phyloP scores from a whole-genome alignment of 2,329 filamentous ascomycete genomes.

The Clonostachys chloroleuca region DNA sequence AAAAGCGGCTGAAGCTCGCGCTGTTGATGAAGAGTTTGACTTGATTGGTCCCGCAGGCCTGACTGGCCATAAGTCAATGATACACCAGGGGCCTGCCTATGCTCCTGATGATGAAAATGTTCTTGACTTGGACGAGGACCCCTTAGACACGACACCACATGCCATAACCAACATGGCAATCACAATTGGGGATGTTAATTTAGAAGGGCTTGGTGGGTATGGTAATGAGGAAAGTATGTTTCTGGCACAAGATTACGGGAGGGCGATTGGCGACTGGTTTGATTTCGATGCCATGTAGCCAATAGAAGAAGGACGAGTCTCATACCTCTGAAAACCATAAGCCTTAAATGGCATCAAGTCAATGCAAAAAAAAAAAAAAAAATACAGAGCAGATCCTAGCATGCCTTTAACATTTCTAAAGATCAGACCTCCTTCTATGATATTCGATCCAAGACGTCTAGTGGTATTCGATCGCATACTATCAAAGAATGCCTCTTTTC shows the following conservation, averaged over 20 bases:
- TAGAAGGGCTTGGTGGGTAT: constrained; percentile 10
- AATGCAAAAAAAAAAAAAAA: too few species aligned
- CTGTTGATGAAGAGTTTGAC: constrained; percentile 18
- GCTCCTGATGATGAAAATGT: constrained; percentile 18
- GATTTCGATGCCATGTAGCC: constrained; percentile 5
- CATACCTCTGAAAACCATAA: too few species aligned
- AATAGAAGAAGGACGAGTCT: too few species aligned
- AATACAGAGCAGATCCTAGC: too few species aligned
- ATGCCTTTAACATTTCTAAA: too few species aligned
- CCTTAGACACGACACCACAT: constrained; percentile 3
- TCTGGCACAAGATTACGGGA: constrained; percentile 25
- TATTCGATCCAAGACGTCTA: too few species aligned
- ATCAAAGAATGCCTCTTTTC: too few species aligned
- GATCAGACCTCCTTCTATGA: too few species aligned
- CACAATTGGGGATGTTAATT: constrained; percentile 7
- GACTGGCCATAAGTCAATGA: constrained; percentile 28
- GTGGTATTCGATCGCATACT: too few species aligned
- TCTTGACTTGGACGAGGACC: neutral
- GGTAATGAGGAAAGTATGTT: constrained; percentile 17
- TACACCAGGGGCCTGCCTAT: constrained; percentile 22
- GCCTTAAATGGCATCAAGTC: too few species aligned
- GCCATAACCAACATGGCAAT: too few species aligned
- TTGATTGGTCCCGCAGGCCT: constrained; percentile 30
- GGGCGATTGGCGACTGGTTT: constrained; percentile 26
- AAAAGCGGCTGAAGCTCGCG: constrained; percentile 1